Evolutionary conservation across 495 filamentous ascomycete genomes (phyloP).

Genomic region (Penicilliopsis zonata): DNA sequence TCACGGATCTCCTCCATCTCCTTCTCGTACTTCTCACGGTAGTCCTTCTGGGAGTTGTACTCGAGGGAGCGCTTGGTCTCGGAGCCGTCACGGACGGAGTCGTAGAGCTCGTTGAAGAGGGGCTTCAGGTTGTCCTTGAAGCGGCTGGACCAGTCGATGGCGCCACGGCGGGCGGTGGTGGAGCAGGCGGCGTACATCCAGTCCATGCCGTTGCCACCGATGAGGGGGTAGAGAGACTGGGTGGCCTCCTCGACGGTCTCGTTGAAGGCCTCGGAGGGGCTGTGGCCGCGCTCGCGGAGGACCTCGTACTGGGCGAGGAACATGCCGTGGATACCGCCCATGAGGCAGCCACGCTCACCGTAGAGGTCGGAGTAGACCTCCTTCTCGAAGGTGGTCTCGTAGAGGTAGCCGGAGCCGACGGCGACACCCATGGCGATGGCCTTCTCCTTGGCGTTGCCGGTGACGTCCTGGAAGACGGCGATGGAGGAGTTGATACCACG

Average conservation of each 20-base stretch:
- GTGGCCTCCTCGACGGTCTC: conserved; percentile 99
- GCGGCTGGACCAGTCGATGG: conserved; percentile 90
- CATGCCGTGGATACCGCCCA: conserved; percentile 99
- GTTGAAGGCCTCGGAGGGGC: conserved; percentile 97
- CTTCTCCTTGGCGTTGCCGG: conserved; percentile 96
- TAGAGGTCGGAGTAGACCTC: conserved; percentile 99
- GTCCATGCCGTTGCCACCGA: conserved; percentile 95
- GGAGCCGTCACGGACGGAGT: conserved; percentile 72
- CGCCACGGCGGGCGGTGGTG: conserved; percentile 93
- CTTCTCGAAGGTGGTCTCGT: conserved; percentile 99
- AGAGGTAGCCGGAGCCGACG: conserved; percentile 93
- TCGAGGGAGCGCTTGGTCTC: conserved; percentile 92
- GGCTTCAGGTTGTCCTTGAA: conserved; percentile 98
- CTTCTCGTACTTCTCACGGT: conserved; percentile 88
- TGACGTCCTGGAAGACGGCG: conserved; percentile 97
- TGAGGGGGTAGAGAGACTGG: conserved; percentile 92
- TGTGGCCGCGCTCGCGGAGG: conserved; percentile 94
- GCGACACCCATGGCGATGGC: conserved; percentile 94
- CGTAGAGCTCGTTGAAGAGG: conserved; percentile 93
- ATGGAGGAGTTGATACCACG: conserved; percentile 99
- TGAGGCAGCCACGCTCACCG: conserved; percentile 98
- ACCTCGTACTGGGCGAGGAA: conserved; percentile 99
- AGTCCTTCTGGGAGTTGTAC: conserved; percentile 89
- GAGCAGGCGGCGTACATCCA: conserved; percentile 99
- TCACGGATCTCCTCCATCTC: conserved; percentile 95